A percentile compares a stretch with the other conserved stretches of the same genome.
These are phyloP conservation scores for Saturnispora saitoi DNA, from an alignment of 805 yeast genomes.

Conservation along the genomic window DNA sequence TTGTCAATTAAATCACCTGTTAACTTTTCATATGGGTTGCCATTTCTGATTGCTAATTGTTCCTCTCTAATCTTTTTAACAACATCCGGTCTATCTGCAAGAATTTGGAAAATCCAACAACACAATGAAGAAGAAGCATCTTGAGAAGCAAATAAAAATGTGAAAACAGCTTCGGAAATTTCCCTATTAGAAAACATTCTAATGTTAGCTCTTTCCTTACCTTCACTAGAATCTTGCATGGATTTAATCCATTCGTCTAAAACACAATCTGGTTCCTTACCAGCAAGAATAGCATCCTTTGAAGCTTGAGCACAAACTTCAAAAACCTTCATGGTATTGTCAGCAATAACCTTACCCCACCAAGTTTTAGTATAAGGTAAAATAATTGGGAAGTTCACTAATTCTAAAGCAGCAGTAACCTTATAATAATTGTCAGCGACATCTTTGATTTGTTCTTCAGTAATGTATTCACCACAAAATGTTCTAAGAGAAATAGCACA, in stretches of 20 bases:
- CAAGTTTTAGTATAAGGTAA: constrained; percentile 95
- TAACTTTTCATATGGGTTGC: constrained; percentile 58
- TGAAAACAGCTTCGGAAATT: constrained; percentile 93
- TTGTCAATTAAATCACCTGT: constrained; percentile 67
- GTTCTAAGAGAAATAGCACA: constrained; percentile 91
- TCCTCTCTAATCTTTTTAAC: constrained; percentile 82
- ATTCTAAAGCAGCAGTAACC: constrained; percentile 92
- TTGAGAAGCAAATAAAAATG: constrained; percentile 94
- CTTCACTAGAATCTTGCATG: constrained; percentile 43
- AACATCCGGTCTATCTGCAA: constrained; percentile 93
- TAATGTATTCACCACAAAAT: constrained; percentile 92
- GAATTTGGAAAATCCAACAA: constrained; percentile 95
- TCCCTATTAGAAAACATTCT: constrained; percentile 86
- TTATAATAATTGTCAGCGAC: constrained; percentile 89
- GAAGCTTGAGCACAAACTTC: constrained; percentile 84
- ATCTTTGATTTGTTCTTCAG: constrained; percentile 79
- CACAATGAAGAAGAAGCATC: constrained; percentile 97
- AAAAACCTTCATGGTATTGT: constrained; percentile 86
- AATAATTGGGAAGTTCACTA: constrained; percentile 95
- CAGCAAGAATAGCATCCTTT: constrained; percentile 66
- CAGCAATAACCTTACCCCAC: constrained; percentile 93
- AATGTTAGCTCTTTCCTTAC: constrained; percentile 41
- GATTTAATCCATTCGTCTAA: constrained; percentile 91
- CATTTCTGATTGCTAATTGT: constrained; percentile 73
- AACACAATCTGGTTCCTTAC: constrained; percentile 77